Conservation (phyloP, 176 grass and related monocot species). For the Eragrostis curvula region DNA sequence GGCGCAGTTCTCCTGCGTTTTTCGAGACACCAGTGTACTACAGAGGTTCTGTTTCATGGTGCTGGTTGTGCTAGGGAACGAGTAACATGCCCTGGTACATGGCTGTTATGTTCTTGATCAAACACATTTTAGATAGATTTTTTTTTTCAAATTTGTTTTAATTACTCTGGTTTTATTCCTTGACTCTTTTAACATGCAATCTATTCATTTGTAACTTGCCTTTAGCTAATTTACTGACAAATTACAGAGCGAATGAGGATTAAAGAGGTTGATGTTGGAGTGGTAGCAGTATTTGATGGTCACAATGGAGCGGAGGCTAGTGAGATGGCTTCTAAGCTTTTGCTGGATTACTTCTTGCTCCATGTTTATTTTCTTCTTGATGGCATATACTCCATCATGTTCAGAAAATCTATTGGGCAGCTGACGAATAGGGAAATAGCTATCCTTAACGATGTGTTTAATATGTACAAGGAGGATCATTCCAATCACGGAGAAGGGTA, state of each 20-base stretch:
- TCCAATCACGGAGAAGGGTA: conserved; percentile 40
- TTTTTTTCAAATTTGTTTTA: conserved; percentile 1
- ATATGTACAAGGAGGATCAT: conserved; percentile 40
- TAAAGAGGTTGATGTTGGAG: conserved; percentile 83
- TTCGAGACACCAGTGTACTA: neutral
- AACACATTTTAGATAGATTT: neutral
- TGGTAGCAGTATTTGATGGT: conserved; percentile 93
- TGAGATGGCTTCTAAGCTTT: conserved; percentile 87
- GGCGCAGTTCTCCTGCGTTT: no score
- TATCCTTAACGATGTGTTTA: conserved; percentile 52
- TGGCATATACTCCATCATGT: conserved; percentile 73
- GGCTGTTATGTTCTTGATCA: conserved; percentile 1
- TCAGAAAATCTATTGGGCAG: conserved; percentile 70
- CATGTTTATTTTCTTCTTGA: conserved; percentile 97
- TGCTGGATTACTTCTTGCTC: conserved; percentile 90
- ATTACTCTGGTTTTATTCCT: conserved; percentile 22
- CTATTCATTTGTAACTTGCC: conserved; percentile 21
- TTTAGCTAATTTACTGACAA: conserved; percentile 19
- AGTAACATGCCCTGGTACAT: neutral
- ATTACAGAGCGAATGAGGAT: conserved; percentile 68
- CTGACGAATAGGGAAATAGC: conserved; percentile 59
- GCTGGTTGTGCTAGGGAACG: neutral
- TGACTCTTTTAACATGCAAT: neutral
- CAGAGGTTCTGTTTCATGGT: neutral
- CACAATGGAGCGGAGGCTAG: conserved; percentile 94